These are phyloP conservation scores for Fusarium sterilihyphosum DNA, from an alignment of 2,329 filamentous ascomycete species.

Conservation along the genomic window DNA sequence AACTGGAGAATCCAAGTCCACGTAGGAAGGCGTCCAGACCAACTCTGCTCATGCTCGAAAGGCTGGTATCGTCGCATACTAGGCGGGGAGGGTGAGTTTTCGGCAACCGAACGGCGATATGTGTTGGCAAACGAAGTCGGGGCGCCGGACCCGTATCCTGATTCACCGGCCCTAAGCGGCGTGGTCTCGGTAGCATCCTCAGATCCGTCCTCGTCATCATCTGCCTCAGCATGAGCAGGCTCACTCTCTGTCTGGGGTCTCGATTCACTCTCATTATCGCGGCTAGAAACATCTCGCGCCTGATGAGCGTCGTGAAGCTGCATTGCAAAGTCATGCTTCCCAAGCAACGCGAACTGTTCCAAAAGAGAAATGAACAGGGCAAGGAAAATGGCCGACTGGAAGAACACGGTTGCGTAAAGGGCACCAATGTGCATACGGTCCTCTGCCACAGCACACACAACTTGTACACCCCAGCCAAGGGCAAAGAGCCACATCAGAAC, in stretches of 20 bases:
- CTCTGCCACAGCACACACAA: constrained; percentile 78
- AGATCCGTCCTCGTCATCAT: constrained; percentile 33
- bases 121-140: constrained; percentile 65
- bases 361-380: constrained; percentile 79
- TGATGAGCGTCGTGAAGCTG: constrained; percentile 63
- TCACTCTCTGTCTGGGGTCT: constrained; percentile 16
- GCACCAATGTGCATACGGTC: constrained; percentile 77
- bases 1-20: constrained; percentile 94
- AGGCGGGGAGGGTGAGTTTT: constrained; percentile 34
- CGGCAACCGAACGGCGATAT: constrained; percentile 61
- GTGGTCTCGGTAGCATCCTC: constrained; percentile 62
- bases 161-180: constrained; percentile 57
- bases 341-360: constrained; percentile 81
- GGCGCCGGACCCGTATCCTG: constrained; percentile 49
- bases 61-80: constrained; percentile 47
- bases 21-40: constrained; percentile 80
- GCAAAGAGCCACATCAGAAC: constrained; percentile 85
- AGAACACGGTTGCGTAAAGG: constrained; percentile 84
- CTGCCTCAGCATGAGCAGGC: constrained; percentile 35
- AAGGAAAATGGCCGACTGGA: constrained; percentile 79
- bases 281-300: constrained; percentile 50
- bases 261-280: constrained; percentile 22
- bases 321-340: constrained; percentile 74
- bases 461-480: constrained; percentile 76
- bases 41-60: constrained; percentile 81